These are phyloP conservation scores for Aureobasidium sp. DNA, from an alignment of 2,329 filamentous ascomycete species.

Conservation along the genomic window DNA sequence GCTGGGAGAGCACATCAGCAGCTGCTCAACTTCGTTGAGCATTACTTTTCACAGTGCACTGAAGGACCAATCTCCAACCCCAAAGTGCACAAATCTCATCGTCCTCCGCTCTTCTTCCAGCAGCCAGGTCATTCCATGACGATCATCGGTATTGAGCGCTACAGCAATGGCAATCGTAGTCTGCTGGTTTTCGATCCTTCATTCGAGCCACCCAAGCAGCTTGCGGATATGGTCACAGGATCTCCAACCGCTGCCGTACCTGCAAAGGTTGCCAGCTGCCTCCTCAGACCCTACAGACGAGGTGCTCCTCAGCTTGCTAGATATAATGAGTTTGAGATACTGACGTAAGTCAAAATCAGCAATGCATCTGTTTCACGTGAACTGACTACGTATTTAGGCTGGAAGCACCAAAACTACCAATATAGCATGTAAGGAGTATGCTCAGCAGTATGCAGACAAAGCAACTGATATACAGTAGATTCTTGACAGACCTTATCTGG, in stretches of 20 bases:
- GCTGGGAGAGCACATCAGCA: conserved; percentile 42
- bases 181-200: conserved; percentile 84
- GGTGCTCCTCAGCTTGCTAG: background rate
- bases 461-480: background rate
- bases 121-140: conserved; percentile 85
- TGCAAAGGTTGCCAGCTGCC: background rate
- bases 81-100: conserved; percentile 57
- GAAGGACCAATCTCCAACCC: conserved; percentile 28
- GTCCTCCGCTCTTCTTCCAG: conserved; percentile 84
- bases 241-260: no score
- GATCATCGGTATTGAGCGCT: conserved; percentile 73
- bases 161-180: conserved; percentile 53
- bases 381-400: background rate
- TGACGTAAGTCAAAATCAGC: background rate
- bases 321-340: background rate
- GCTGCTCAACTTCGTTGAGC: conserved; percentile 57
- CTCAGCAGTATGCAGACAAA: background rate
- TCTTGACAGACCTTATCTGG: background rate
- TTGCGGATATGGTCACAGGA: conserved; percentile 38
- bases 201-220: conserved; percentile 57
- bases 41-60: conserved; percentile 55
- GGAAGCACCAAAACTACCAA: background rate
- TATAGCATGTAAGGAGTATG: background rate
- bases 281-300: background rate
- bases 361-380: background rate